Conservation (phyloP, 192 early-diverging fungal genomes). For the Podila clonocystis region DNA sequence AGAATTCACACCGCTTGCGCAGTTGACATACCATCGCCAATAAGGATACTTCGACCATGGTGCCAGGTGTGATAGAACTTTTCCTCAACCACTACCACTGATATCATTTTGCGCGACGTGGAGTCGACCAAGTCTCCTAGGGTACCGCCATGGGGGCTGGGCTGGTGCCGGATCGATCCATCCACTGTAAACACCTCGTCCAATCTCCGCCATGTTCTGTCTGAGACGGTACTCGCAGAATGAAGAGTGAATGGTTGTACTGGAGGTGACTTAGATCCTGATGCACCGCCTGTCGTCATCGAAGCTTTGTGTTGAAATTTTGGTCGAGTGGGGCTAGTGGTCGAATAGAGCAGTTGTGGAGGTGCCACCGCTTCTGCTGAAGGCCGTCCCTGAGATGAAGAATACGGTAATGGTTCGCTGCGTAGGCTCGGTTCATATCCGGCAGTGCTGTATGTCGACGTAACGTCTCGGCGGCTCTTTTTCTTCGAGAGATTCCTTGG, state of each 20-base stretch:
- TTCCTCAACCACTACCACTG: neutral
- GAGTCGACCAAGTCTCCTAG: constrained; percentile 1
- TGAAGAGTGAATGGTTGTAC: neutral
- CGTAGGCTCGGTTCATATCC: no score
- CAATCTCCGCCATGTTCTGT: neutral
- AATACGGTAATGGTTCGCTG: no score
- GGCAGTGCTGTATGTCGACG: no score
- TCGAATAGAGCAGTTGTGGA: no score
- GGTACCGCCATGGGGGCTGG: constrained; percentile 4
- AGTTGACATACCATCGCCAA: constrained; percentile 9
- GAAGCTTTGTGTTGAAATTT: neutral
- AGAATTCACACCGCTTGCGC: neutral
- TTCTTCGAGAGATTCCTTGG: no score
- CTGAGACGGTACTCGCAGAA: neutral
- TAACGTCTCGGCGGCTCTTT: no score
- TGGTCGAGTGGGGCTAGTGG: neutral
- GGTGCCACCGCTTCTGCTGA: no score
- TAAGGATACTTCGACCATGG: neutral
- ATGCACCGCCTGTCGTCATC: neutral
- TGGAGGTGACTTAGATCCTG: no score
- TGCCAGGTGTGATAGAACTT: constrained; percentile 6
- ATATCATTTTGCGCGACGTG: constrained; percentile 3
- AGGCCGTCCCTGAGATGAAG: no score
- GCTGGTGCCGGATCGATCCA: constrained; percentile 1
- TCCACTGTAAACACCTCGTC: neutral